These are phyloP conservation scores for Ampelocalamus luodianensis DNA, from an alignment of 176 grass and related monocot species.

Conservation along the genomic window DNA sequence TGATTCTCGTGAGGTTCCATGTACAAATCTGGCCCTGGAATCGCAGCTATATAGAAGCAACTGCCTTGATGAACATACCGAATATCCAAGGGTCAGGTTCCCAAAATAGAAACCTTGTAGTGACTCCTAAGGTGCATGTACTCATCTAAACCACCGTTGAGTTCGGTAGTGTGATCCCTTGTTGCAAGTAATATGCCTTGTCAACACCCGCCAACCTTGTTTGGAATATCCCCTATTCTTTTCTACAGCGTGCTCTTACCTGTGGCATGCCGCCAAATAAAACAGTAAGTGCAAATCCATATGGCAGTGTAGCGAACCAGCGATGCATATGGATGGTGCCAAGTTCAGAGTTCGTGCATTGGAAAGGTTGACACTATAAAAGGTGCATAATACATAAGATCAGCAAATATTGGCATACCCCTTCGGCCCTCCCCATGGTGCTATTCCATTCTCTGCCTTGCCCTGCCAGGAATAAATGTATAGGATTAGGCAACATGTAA, in stretches of 20 bases:
- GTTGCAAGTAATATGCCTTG: conserved; percentile 72
- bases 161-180: conserved; percentile 63
- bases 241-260: conserved; percentile 86
- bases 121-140: not conserved
- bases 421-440: conserved; percentile 96
- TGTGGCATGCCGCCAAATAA: conserved; percentile 22
- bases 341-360: not conserved
- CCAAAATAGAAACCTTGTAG: conserved; percentile 37
- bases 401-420: conserved; percentile 55
- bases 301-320: not conserved
- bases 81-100: conserved; percentile 26
- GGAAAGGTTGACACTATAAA: not conserved
- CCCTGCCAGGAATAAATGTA: conserved; percentile 55
- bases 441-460: conserved; percentile 69
- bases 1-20: conserved; percentile 39
- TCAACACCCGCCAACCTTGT: conserved; percentile 69
- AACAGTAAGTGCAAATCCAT: not conserved
- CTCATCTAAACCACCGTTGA: conserved; percentile 57
- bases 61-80: conserved; percentile 21
- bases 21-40: conserved; percentile 49
- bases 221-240: conserved; percentile 92
- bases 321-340: not conserved
- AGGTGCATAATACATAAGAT: not conserved
- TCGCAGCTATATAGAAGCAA: conserved; percentile 16
- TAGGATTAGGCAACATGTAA: conserved; percentile 1